Evolutionary conservation across 768 basidiomycete genomes (phyloP), one percentile per base, ranked within the genome.

Genomic region (Ramaria sp.): DNA sequence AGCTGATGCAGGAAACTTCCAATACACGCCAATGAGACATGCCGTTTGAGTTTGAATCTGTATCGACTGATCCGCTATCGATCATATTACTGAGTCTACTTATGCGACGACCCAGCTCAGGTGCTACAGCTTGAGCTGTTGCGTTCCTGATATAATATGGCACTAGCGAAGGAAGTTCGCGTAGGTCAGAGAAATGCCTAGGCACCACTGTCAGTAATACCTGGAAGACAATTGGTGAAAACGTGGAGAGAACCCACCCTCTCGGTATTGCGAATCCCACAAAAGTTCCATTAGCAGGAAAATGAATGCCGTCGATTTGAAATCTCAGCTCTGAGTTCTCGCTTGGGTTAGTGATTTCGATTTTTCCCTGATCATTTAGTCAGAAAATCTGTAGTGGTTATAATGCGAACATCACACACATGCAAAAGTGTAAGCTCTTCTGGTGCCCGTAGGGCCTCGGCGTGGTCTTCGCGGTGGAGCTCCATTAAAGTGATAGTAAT

Each of bases 301-400:
- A 82, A 65, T 90, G 88, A 22, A 90, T 71, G 0, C 85, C 88
- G 63, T 85, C 82, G 58, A 91, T 82, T 57, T 89, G 84, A 1
- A 89, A 67, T 32, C 77, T 72, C 41, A 88, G 64, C 47, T 85
- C 82, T 44, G 81, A 43, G 20, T 34, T 50, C 18, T 44, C 74
- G n/a, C 65, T 64, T 6, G 70, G 61, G 58, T 83, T 76, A 13
- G 73, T 73, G n/a, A 88, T 62, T 57, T 89, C 87, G 22, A 88
- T 72, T 58, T 77, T 81, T 34, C 87, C 88, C 87, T 89, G 57
- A 30, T 55, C 55, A 13, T 30, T 54, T 1, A 18, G 32, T 58
- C 32, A 61, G 34, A 34, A 48, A 27, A 25, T 24, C 49, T 42
- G 16, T 18, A 34, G 16, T 30, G 13, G 15, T 20, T 30, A 38